phyloP scores from a whole-genome alignment of 768 basidiomycete genomes.

The Leucocoprinus birnbaumii region DNA sequence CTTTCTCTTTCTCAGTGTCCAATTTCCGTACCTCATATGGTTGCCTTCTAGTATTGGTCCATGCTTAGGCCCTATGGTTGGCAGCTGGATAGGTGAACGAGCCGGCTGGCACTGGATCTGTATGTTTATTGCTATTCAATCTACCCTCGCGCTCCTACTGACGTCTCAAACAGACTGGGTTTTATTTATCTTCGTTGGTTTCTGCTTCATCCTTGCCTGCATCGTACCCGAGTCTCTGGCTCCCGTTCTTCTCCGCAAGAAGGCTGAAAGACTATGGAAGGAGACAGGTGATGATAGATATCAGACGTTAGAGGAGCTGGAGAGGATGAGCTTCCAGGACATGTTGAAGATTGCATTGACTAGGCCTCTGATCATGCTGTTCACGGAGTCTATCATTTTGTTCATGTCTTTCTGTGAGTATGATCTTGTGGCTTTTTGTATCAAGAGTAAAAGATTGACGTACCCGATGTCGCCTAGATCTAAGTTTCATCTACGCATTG shows the following conservation, averaged over 20 bases:
- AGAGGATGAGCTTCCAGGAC: constrained; percentile 28
- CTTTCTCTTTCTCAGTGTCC: not conserved
- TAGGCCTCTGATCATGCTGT: constrained; percentile 39
- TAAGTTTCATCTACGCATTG: constrained; percentile 35
- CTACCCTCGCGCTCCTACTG: not conserved
- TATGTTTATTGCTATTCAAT: constrained; percentile 14
- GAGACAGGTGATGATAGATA: constrained; percentile 32
- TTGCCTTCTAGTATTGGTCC: constrained; percentile 34
- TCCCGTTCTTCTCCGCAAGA: constrained; percentile 39
- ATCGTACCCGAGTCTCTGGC: constrained; percentile 53
- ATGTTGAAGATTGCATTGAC: constrained; percentile 33
- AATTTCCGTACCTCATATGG: too few species aligned
- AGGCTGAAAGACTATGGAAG: constrained; percentile 38
- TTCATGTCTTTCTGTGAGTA: constrained; percentile 38
- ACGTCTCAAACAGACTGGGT: constrained; percentile 32
- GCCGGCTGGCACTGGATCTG: constrained; percentile 48
- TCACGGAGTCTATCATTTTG: constrained; percentile 41
- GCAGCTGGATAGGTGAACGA: constrained; percentile 42
- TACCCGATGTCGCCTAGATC: constrained; percentile 21
- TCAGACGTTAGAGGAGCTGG: constrained; percentile 35
- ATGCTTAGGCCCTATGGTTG: constrained; percentile 47
- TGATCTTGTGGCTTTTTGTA: too few species aligned
- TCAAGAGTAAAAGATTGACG: too few species aligned
- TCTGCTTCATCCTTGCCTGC: constrained; percentile 32
- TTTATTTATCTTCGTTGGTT: constrained; percentile 38